Evolutionary conservation across 768 basidiomycete genomes (phyloP), one percentile per base, ranked within the genome.

Genomic region (Leccinum fibrillosum): DNA sequence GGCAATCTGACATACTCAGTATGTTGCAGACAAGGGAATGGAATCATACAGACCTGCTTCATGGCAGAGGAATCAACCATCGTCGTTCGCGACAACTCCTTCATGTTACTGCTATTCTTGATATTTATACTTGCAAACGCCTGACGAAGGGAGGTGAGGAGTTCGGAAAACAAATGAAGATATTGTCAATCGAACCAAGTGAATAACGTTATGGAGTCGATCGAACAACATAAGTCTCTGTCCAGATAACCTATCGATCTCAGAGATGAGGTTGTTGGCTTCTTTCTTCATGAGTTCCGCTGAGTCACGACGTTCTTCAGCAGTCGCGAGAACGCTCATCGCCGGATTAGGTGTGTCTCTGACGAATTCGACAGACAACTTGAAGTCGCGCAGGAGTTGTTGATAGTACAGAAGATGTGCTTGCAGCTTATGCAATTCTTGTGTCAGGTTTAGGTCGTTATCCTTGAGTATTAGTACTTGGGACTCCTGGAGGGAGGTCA

Each of bases 41-140:
- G 15, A 39, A 57, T 30, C 4, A 21, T 51, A 44, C 62, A 17
- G 30, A 63, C 69, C 61, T 75, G 74, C 23, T 75, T 75, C 69
- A 75, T 76, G 5, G 74, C 71, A 52, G 73, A 67, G 62, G 79
- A 81, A 56, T 78, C 78, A 9, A 71, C 64, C 47, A 78, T 67
- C 6, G 80, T 70, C 3, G 75, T 74, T 56, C 73, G 65, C 2
- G 84, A 84, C 72, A 86, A 75, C 44, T 68, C 53, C 49, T 79
- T 70, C 80, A 83, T 84, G 10, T 74, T 73, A 56, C 67, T 75
- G 64, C 79, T 83, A 56, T 86, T 84, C 3, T 62, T 63, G 30
- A 86, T 82, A 56, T 81, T 85, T 4, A 85, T 81, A 49, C 74
- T 80, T 54, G 81, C 81, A 66, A 86, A 86, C 6, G 82, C 83